phyloP scores from a whole-genome alignment of 2,329 filamentous ascomycete species.

The Aurifilum marmelostoma region DNA sequence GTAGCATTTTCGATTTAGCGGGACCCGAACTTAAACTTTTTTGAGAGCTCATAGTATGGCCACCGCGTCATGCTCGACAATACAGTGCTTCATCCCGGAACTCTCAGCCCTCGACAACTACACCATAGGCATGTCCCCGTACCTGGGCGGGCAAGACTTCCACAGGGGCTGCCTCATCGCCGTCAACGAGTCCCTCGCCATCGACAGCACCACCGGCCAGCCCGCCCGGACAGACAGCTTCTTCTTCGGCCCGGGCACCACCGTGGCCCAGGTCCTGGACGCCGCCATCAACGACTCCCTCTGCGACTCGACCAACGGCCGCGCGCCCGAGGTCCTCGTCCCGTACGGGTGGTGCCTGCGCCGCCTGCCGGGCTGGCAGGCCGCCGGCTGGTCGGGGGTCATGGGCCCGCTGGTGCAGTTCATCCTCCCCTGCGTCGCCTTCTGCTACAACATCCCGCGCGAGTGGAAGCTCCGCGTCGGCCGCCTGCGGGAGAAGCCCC shows the following conservation, averaged over 20 bases:
- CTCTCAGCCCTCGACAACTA: background rate
- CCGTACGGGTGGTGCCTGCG: constrained; percentile 31
- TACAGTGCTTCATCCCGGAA: background rate
- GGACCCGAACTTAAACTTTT: too few species aligned
- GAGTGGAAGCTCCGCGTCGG: constrained; percentile 34
- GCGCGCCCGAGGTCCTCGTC: constrained; percentile 31
- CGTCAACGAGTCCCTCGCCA: constrained; percentile 1
- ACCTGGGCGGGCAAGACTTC: constrained; percentile 7
- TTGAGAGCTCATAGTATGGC: background rate
- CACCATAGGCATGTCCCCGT: background rate
- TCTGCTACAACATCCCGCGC: constrained; percentile 36
- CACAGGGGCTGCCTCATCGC: constrained; percentile 4
- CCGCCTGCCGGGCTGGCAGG: constrained; percentile 35
- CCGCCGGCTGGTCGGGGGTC: constrained; percentile 33
- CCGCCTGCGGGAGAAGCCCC: constrained; percentile 12
- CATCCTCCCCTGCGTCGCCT: constrained; percentile 36
- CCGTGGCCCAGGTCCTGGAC: background rate
- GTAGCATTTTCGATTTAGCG: background rate
- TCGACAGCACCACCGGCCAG: background rate
- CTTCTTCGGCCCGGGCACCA: background rate
- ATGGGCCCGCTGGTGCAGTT: constrained; percentile 35
- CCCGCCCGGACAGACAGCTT: background rate
- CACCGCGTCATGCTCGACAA: background rate
- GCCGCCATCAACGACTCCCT: background rate
- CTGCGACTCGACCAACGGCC: background rate